Percentiles rank a stretch among this genome's conserved stretches.
These are phyloP conservation scores for Coemansia sp. DNA, from an alignment of 192 early-diverging fungal genomes.

Conservation along the genomic window DNA sequence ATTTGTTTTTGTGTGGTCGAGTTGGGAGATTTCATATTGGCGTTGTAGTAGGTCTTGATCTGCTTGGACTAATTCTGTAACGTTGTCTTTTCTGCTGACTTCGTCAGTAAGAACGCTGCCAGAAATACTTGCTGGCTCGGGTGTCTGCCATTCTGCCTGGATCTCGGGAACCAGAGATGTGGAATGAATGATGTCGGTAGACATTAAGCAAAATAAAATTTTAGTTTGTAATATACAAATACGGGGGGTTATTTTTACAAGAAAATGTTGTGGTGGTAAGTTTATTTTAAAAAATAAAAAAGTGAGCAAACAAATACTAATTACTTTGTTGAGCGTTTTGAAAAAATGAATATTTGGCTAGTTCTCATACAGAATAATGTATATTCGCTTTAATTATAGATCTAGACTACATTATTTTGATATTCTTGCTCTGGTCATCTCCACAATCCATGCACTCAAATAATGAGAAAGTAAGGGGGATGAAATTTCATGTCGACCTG, in stretches of 20 bases:
- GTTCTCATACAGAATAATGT: too few relatives aligned
- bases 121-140: constrained; percentile 1
- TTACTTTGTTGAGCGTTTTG: too few relatives aligned
- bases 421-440: too few relatives aligned
- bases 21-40: constrained; percentile 25
- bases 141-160: constrained; percentile 6
- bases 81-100: constrained; percentile 5
- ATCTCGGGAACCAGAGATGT: constrained; percentile 13
- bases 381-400: too few relatives aligned
- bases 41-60: constrained; percentile 26
- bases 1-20: constrained; percentile 55
- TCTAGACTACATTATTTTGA: too few relatives aligned
- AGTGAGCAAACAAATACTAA: too few relatives aligned
- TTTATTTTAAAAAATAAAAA: neutral
- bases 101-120: neutral
- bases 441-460: too few relatives aligned
- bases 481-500: too few relatives aligned
- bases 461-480: too few relatives aligned
- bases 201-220: neutral
- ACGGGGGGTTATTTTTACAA: too few relatives aligned
- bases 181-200: neutral
- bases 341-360: too few relatives aligned
- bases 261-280: neutral
- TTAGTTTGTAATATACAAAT: too few relatives aligned
- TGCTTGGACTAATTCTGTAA: neutral